Percentiles rank a stretch among this genome's conserved stretches.
Evolutionary conservation across 495 filamentous ascomycete species (phyloP).

Genomic region (Penicillium macrosclerotiorum): DNA sequence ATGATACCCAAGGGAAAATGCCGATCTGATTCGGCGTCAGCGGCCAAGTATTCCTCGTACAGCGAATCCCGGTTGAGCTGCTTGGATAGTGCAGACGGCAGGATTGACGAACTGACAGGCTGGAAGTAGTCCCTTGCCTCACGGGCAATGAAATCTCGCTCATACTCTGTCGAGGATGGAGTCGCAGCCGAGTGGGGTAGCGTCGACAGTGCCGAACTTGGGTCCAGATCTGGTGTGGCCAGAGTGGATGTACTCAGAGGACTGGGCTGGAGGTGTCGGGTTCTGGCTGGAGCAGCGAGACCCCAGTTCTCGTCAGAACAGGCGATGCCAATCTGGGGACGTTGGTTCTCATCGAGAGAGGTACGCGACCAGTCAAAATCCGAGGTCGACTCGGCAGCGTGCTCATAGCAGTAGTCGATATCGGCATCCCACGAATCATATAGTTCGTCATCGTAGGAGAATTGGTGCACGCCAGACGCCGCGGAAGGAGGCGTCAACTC

Average conservation of each 20-base stretch:
- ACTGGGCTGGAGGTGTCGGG: slow-evolving; percentile 22
- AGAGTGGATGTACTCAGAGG: slow-evolving; percentile 31
- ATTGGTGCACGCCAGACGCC: slow-evolving; percentile 19
- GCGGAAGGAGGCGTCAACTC: slow-evolving; percentile 13
- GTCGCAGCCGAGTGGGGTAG: slow-evolving; percentile 34
- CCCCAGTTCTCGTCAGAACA: slow-evolving; percentile 12
- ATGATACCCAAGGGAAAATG: slow-evolving; percentile 42
- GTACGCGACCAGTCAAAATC: slow-evolving; percentile 80
- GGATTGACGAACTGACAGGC: slow-evolving; percentile 31
- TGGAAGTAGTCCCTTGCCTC: slow-evolving; percentile 37
- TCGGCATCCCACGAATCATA: slow-evolving; percentile 86
- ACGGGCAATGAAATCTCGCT: slow-evolving; percentile 23
- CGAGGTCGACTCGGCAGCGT: slow-evolving; percentile 84
- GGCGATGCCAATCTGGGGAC: slow-evolving; percentile 18
- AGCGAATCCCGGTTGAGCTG: slow-evolving; percentile 41
- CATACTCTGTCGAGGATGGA: slow-evolving; percentile 33
- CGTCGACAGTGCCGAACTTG: slow-evolving; percentile 36
- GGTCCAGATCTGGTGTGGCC: slow-evolving; percentile 40
- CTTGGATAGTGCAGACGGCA: slow-evolving; percentile 30
- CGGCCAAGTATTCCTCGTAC: slow-evolving; percentile 48
- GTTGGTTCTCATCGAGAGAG: slow-evolving; percentile 34
- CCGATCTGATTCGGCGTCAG: slow-evolving; percentile 46
- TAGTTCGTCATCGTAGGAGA: slow-evolving; percentile 28
- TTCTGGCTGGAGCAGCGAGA: slow-evolving; percentile 8
- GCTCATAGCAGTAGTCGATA: slow-evolving; percentile 92